These are phyloP conservation scores for Barbatosphaeria neglecta DNA, from an alignment of 495 filamentous ascomycete species.

Conservation along the genomic window DNA sequence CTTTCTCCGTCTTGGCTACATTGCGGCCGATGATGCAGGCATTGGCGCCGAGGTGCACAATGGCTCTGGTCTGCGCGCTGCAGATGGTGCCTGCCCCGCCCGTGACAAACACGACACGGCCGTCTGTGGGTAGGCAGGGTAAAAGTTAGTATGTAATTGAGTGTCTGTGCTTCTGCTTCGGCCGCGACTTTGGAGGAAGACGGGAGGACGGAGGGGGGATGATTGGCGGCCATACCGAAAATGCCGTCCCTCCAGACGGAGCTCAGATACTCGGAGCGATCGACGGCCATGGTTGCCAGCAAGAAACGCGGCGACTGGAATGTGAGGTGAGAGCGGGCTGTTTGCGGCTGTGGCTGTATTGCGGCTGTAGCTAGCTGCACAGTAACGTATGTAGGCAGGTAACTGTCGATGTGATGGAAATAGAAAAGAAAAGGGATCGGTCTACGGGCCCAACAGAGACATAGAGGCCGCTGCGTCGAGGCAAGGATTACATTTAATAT, in stretches of 20 bases:
- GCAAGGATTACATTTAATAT: too few species aligned
- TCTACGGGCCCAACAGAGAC: too few species aligned
- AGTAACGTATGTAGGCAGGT: too few species aligned
- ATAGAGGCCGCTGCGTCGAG: too few species aligned
- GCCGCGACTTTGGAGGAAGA: neutral
- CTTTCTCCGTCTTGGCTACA: slow-evolving; percentile 73
- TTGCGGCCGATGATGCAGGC: slow-evolving; percentile 90
- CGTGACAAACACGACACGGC: slow-evolving; percentile 91
- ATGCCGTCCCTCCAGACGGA: slow-evolving; percentile 74
- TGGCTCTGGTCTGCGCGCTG: slow-evolving; percentile 79
- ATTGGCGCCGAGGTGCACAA: slow-evolving; percentile 84
- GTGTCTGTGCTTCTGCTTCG: neutral
- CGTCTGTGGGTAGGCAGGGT: slow-evolving; percentile 36
- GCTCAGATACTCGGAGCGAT: slow-evolving; percentile 65
- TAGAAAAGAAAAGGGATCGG: too few species aligned
- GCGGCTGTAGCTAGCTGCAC: too few species aligned
- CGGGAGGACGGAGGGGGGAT: neutral
- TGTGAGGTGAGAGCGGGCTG: too few species aligned
- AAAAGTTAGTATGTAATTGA: slow-evolving; percentile 6
- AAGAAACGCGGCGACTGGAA: neutral
- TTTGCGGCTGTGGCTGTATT: too few species aligned
- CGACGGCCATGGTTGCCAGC: slow-evolving; percentile 46
- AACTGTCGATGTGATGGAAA: too few species aligned
- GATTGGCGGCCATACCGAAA: slow-evolving; percentile 49
- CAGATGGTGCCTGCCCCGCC: slow-evolving; percentile 91